Conservation (phyloP, 2,329 filamentous ascomycete species). For the Davidsoniella virescens region DNA sequence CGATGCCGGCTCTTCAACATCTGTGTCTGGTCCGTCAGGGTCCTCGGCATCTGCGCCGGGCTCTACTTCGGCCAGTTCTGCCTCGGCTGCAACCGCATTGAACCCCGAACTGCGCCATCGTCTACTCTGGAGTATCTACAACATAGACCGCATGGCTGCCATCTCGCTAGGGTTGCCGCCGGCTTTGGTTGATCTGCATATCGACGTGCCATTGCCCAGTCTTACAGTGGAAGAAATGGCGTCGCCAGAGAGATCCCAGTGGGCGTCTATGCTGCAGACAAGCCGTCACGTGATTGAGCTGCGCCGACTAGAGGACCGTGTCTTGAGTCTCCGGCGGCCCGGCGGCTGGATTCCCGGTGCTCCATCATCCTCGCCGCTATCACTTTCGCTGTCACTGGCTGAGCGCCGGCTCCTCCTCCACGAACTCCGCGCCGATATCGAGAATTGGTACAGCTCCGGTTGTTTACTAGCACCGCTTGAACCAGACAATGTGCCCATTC, state of each 20-base stretch:
- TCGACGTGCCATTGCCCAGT: conserved; percentile 26
- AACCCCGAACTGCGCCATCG: conserved; percentile 22
- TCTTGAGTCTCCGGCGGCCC: conserved; percentile 17
- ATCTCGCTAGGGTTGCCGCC: conserved; percentile 25
- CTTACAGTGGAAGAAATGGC: conserved; percentile 30
- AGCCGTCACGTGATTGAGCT: conserved; percentile 29
- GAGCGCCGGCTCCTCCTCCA: conserved; percentile 21
- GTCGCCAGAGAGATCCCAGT: conserved; percentile 23
- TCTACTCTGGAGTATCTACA: conserved; percentile 29
- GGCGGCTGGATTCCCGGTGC: neutral
- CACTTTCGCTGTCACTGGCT: conserved; percentile 16
- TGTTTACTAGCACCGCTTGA: conserved; percentile 28
- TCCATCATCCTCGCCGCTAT: neutral
- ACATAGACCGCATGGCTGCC: conserved; percentile 31
- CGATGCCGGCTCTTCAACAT: conserved; percentile 14
- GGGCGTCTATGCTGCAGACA: conserved; percentile 27
- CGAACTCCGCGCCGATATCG: conserved; percentile 24
- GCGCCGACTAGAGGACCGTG: conserved; percentile 27
- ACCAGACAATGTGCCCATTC: conserved; percentile 27
- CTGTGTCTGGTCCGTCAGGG: no score
- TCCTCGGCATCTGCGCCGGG: no score
- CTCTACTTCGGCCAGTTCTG: neutral
- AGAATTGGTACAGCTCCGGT: conserved; percentile 30
- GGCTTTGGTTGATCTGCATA: conserved; percentile 24
- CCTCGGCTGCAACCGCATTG: neutral